A percentile compares a stretch with the other conserved stretches of the same genome.
Conservation (phyloP, 108 stramenopile genomes). For the Aurantiochytrium sp. region DNA sequence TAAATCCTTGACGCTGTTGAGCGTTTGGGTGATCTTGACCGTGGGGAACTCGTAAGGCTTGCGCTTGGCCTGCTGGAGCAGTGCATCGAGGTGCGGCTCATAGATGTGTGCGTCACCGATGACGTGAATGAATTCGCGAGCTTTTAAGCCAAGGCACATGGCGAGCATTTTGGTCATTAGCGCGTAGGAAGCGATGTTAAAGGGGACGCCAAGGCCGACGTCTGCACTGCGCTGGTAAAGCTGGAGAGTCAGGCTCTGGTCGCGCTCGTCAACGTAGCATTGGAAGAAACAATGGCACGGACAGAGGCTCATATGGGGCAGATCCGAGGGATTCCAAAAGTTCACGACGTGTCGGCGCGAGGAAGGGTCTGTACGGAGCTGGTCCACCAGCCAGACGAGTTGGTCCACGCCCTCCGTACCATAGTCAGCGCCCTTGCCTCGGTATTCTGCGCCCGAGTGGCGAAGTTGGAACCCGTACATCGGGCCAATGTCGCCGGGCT, state of each 20-base stretch:
- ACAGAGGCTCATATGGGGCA: neutral
- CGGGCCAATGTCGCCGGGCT: neutral
- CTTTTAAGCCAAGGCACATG: neutral
- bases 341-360: neutral
- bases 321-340: neutral
- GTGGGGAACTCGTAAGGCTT: neutral
- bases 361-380: neutral
- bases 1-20: neutral
- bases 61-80: neutral
- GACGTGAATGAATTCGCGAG: neutral
- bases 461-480: neutral
- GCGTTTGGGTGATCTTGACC: neutral
- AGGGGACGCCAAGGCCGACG: neutral
- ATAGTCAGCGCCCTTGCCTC: neutral
- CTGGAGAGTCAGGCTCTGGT: neutral
- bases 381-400: neutral
- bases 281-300: neutral
- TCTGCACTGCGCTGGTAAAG: neutral
- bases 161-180: neutral
- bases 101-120: neutral
- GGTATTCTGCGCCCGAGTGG: neutral
- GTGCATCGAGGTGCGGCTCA: neutral
- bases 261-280: neutral
- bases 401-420: neutral
- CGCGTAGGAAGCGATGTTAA: neutral